Evolutionary conservation across 148 eudicot genomes (phyloP), one percentile per base, ranked within the genome.

Genomic region (Gaultheria prostrata): DNA sequence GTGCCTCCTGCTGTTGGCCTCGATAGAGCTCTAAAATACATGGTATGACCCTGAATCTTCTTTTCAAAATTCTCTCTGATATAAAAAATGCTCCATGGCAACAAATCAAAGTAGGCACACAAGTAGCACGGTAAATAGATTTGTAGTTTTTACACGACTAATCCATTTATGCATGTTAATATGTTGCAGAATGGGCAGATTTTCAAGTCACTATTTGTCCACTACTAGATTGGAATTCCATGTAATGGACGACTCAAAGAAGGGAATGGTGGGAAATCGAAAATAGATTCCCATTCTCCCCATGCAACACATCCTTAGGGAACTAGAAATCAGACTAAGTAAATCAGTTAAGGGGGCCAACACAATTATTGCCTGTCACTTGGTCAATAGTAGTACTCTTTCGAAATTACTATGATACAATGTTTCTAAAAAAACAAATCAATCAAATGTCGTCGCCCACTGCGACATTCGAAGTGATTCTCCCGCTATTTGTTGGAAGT

Each of bases 1-100:
- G 30, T 84, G 43, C 69, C 92, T 87, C 97, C 99, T 78, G 90
- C 93, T 79, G 89, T 78, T 83, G 99, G 97, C 82, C 91, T 96
- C 76, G 95, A 93, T 83, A 88, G 91, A 87, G 95, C 91, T 82
- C 79, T 94, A 88, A 78, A 87, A 83, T 91, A 90, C 88, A 93
- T 90, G 98, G 99, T 97, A 90, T 80, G 86, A 20, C 67, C 63
- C 83, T 71, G 8, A 49, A 24, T 73, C 79, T 59, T 73, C 78
- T 57, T 81, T 20, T 63, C 33, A 9, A 67, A 49, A 15, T 32
- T 48, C 20, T 49, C 24, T 9, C 15, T 84, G 24, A 69, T 78
- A 53, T 30, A 9, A 14, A 61, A 30, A 61, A 46, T 24, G 24
- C 20, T 33, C 28, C 21, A 14, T 51, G 6, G 11, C 43, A 21